phyloP scores from a whole-genome alignment of 1,139 yeast species.

The Blastobotrys arbuscula region DNA sequence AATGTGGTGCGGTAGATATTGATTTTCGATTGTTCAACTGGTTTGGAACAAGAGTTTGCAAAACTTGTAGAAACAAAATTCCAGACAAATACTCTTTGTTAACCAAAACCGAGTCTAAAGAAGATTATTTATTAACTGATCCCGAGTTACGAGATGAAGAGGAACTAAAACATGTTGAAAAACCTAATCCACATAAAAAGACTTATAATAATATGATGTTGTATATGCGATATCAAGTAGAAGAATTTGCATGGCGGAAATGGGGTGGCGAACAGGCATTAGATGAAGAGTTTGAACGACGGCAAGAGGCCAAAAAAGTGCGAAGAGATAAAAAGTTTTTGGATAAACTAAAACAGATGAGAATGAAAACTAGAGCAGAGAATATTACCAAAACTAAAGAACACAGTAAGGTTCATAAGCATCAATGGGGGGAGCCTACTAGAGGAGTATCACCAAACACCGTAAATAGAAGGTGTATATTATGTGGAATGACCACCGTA shows the following conservation, averaged over 20 bases:
- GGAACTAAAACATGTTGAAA: slow-evolving; percentile 71
- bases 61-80: slow-evolving; percentile 58
- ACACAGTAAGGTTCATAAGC: slow-evolving; percentile 55
- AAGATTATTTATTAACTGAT: slow-evolving; percentile 87
- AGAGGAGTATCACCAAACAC: slow-evolving; percentile 37
- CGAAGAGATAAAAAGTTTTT: slow-evolving; percentile 77
- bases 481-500: slow-evolving; percentile 82
- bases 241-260: slow-evolving; percentile 83
- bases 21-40: slow-evolving; percentile 66
- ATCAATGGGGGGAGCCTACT: slow-evolving; percentile 68
- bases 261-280: slow-evolving; percentile 91
- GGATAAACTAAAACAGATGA: slow-evolving; percentile 72
- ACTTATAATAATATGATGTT: slow-evolving; percentile 90
- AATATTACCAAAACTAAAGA: slow-evolving; percentile 70
- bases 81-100: slow-evolving; percentile 88
- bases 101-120: slow-evolving; percentile 92
- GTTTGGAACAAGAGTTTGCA: slow-evolving; percentile 73
- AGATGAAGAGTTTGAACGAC: slow-evolving; percentile 85
- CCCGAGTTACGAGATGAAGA: slow-evolving; percentile 75
- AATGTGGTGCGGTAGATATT: slow-evolving; percentile 69
- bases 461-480: slow-evolving; percentile 59
- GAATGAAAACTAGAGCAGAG: slow-evolving; percentile 87
- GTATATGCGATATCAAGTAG: slow-evolving; percentile 82
- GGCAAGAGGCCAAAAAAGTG: slow-evolving; percentile 66
- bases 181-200: slow-evolving; percentile 90